phyloP scores from a whole-genome alignment of 2,329 filamentous ascomycete genomes.

The Onygenales sp. region DNA sequence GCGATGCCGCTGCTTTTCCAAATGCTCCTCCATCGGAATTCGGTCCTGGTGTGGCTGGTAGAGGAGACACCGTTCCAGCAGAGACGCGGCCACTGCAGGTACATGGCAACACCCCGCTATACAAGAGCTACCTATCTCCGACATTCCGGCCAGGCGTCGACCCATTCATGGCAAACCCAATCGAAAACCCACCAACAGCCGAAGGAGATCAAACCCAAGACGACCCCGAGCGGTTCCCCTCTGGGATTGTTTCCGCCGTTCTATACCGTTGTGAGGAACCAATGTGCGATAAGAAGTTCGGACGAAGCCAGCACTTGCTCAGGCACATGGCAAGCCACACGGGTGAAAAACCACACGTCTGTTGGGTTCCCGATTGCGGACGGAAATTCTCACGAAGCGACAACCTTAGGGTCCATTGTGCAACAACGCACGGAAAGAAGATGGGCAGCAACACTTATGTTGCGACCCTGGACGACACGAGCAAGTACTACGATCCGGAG shows the following conservation, averaged over 20 bases:
- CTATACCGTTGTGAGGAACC: conserved; percentile 33
- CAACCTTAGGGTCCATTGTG: conserved; percentile 37
- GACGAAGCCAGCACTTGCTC: conserved; percentile 41
- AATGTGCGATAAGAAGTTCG: conserved; percentile 37
- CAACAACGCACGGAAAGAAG: conserved; percentile 38
- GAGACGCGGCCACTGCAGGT: too few species aligned
- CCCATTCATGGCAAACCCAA: too few species aligned
- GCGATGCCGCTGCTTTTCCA: too few species aligned
- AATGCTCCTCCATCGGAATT: too few species aligned
- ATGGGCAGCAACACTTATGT: conserved; percentile 38
- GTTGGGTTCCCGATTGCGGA: conserved; percentile 35
- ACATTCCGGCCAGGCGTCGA: too few species aligned
- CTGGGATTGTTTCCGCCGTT: conserved; percentile 29
- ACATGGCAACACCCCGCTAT: too few species aligned
- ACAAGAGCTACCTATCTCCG: too few species aligned
- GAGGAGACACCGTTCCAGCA: too few species aligned
- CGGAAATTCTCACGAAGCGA: conserved; percentile 35
- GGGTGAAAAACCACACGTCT: conserved; percentile 34
- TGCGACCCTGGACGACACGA: conserved; percentile 34
- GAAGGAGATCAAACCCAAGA: conserved; percentile 23
- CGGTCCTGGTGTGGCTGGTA: too few species aligned
- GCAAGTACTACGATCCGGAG: conserved; percentile 33
- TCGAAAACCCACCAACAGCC: neutral
- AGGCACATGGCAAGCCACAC: conserved; percentile 40
- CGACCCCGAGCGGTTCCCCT: conserved; percentile 26